Conservation (phyloP, 495 filamentous ascomycete genomes). For the Pyrenula massariospora region DNA sequence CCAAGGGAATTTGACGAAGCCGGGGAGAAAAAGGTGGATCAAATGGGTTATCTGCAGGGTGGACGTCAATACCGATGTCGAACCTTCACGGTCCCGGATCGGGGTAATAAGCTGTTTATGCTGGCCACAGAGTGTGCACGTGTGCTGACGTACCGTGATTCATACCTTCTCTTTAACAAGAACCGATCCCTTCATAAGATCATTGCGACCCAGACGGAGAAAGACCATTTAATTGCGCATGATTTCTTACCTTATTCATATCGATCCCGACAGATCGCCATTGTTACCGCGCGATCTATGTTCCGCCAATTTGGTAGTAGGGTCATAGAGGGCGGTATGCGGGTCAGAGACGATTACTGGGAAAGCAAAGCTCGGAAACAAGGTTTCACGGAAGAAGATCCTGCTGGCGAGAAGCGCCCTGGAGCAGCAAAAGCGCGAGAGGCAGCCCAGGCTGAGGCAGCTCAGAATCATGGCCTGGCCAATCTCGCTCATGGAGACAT, state of each 20-base stretch:
- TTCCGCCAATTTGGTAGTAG: conserved; percentile 98
- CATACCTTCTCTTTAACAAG: conserved; percentile 98
- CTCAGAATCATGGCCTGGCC: conserved; percentile 31
- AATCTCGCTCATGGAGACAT: conserved; percentile 55
- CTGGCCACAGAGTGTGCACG: conserved; percentile 94
- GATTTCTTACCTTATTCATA: conserved; percentile 97
- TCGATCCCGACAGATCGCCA: conserved; percentile 92
- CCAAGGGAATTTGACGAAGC: conserved; percentile 84
- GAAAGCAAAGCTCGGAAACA: conserved; percentile 94
- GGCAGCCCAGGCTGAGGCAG: conserved; percentile 50
- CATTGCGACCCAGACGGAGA: conserved; percentile 90
- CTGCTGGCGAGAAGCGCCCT: conserved; percentile 91
- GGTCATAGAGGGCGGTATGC: conserved; percentile 76
- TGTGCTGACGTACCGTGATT: conserved; percentile 90
- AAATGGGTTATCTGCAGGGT: conserved; percentile 69
- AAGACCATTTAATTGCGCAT: conserved; percentile 89
- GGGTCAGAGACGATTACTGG: conserved; percentile 98
- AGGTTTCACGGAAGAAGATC: conserved; percentile 94
- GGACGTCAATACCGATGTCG: conserved; percentile 83
- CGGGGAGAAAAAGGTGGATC: conserved; percentile 85
- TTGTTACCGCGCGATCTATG: conserved; percentile 98
- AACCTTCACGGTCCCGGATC: conserved; percentile 83
- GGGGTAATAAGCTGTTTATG: conserved; percentile 95
- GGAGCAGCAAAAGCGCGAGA: conserved; percentile 83
- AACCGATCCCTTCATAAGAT: conserved; percentile 96